Conservation (phyloP, 306 rosid species). For the Morella rubra region DNA sequence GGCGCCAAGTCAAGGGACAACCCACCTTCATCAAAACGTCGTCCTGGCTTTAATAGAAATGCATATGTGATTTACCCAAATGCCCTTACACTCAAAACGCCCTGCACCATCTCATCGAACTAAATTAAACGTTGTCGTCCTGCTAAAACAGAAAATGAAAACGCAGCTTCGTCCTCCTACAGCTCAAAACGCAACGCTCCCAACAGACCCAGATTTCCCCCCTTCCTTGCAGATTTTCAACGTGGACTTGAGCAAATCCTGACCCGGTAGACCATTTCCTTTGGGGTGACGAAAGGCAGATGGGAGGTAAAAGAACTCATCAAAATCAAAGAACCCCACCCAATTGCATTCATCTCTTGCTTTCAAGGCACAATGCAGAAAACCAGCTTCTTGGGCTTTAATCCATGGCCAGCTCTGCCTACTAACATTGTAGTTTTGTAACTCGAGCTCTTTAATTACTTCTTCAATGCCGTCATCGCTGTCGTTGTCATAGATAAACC, state of each 20-base stretch:
- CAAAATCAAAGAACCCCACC: slow-evolving; percentile 95
- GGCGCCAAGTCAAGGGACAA: too few species aligned
- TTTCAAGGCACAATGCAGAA: slow-evolving; percentile 82
- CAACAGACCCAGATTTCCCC: too few species aligned
- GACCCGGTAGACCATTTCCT: slow-evolving; percentile 47
- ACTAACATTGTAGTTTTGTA: slow-evolving; percentile 58
- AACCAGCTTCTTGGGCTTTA: slow-evolving; percentile 95
- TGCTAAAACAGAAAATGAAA: too few species aligned
- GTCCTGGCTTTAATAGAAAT: too few species aligned
- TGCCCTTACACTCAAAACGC: too few species aligned
- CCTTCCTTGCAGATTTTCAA: too few species aligned
- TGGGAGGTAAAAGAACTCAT: slow-evolving; percentile 86
- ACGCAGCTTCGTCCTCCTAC: too few species aligned
- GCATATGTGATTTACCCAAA: too few species aligned
- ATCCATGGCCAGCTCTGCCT: slow-evolving; percentile 92
- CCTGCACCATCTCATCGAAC: too few species aligned
- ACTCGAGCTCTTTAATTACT: slow-evolving; percentile 55
- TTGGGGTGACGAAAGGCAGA: slow-evolving; percentile 32
- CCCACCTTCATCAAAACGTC: too few species aligned
- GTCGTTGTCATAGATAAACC: slow-evolving; percentile 95
- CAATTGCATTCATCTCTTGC: slow-evolving; percentile 86
- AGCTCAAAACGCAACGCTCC: too few species aligned
- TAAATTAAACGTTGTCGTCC: too few species aligned
- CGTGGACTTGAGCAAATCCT: slow-evolving; percentile 52
- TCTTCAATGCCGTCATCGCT: slow-evolving; percentile 77